Percentiles rank a stretch among this genome's conserved stretches.
Evolutionary conservation across 495 filamentous ascomycete species (phyloP).

Genomic region (Penicillium fimorum): DNA sequence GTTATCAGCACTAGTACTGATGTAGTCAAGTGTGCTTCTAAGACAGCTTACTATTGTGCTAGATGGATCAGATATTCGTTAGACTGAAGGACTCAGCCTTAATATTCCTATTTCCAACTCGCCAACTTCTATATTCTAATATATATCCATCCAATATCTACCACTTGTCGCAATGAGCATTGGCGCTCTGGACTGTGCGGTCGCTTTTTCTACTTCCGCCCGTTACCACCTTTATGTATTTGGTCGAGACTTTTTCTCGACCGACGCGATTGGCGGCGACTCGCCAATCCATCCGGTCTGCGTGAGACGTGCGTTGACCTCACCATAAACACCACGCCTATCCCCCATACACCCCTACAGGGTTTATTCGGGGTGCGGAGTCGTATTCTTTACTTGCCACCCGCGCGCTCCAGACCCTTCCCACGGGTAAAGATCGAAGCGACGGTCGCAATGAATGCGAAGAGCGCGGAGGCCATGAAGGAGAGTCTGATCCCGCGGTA

Average conservation of each 20-base stretch:
- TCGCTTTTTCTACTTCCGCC: not conserved
- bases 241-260: not conserved
- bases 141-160: not conserved
- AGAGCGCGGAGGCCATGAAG: conserved; percentile 52
- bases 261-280: not conserved
- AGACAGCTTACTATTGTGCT: not conserved
- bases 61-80: not conserved
- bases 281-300: not conserved
- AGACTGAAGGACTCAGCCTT: not conserved
- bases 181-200: not conserved
- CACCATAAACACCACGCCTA: not conserved
- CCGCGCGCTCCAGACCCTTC: conserved; percentile 36
- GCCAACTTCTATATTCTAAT: not conserved
- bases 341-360: not conserved
- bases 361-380: not conserved
- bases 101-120: not conserved
- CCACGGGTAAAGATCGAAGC: conserved; percentile 53
- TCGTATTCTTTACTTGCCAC: conserved; percentile 7
- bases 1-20: too few species aligned
- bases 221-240: not conserved
- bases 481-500: conserved; percentile 55
- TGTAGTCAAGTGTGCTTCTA: not conserved
- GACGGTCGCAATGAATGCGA: conserved; percentile 50
- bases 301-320: not conserved
- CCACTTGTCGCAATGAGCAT: not conserved